These are phyloP conservation scores for Fusarium sarcochroum DNA, from an alignment of 2,329 filamentous ascomycete genomes.

Conservation along the genomic window DNA sequence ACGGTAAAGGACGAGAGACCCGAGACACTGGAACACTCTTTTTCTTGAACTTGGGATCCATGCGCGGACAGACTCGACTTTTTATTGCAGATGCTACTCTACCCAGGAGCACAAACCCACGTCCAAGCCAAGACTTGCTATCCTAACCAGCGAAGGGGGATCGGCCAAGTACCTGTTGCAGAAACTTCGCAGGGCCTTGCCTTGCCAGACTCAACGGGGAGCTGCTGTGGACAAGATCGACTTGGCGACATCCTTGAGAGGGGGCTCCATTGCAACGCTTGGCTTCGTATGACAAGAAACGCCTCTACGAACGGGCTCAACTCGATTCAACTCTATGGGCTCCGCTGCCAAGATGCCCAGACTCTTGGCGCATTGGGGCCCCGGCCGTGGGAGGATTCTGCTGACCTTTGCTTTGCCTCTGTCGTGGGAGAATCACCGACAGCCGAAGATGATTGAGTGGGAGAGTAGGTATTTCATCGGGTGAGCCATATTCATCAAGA, in stretches of 20 bases:
- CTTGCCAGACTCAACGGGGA: slow-evolving; percentile 5
- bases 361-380: slow-evolving; percentile 36
- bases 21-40: not conserved
- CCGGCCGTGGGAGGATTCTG: slow-evolving; percentile 10
- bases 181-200: not conserved
- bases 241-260: slow-evolving; percentile 15
- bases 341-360: slow-evolving; percentile 43
- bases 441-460: not conserved
- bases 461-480: not conserved
- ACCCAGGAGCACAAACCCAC: too few species aligned
- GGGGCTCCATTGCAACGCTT: slow-evolving; percentile 23
- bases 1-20: not conserved
- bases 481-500: too few species aligned
- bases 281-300: slow-evolving; percentile 28
- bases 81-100: slow-evolving; percentile 31
- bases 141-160: not conserved
- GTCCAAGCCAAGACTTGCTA: slow-evolving; percentile 20
- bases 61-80: slow-evolving; percentile 18
- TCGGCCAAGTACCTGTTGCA: not conserved
- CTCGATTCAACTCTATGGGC: not conserved
- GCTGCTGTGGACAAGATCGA: slow-evolving; percentile 33
- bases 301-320: slow-evolving; percentile 7
- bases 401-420: slow-evolving; percentile 26
- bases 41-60: not conserved
- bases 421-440: slow-evolving; percentile 11